These are phyloP conservation scores for Vanilla planifolia DNA, from an alignment of 106 monocot genomes.

Conservation along the genomic window DNA sequence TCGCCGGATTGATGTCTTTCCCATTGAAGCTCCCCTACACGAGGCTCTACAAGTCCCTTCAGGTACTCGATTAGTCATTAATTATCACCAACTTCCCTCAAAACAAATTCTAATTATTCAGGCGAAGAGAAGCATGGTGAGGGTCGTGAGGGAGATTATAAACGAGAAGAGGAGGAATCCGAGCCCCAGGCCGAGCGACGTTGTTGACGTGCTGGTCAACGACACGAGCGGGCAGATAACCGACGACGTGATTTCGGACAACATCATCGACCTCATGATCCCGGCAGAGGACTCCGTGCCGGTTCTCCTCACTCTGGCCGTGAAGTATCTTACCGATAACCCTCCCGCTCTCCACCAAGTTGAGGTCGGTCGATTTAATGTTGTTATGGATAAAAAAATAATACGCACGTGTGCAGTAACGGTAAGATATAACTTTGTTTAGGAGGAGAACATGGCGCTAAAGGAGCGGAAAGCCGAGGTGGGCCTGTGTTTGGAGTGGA, in stretches of 20 bases:
- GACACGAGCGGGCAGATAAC: constrained; percentile 45
- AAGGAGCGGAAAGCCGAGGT: constrained; percentile 22
- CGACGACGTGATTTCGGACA: constrained; percentile 74
- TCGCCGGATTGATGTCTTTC: constrained; percentile 76
- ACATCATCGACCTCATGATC: constrained; percentile 91
- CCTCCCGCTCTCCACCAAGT: constrained; percentile 52
- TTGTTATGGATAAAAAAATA: no score
- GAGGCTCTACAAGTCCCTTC: constrained; percentile 63
- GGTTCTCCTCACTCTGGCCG: constrained; percentile 55
- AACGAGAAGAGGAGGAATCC: constrained; percentile 34
- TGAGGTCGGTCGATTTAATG: constrained; percentile 44
- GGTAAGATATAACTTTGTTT: no score
- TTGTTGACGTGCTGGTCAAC: constrained; percentile 60
- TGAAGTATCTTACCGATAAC: constrained; percentile 74
- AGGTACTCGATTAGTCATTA: constrained; percentile 35
- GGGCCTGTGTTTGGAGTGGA: constrained; percentile 45
- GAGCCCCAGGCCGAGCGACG: constrained; percentile 34
- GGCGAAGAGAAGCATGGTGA: constrained; percentile 61
- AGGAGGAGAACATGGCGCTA: constrained; percentile 79
- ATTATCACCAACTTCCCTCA: no score
- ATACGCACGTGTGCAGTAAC: no score
- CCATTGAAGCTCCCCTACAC: constrained; percentile 73
- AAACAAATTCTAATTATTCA: background rate
- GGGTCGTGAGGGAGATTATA: constrained; percentile 44
- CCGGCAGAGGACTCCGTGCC: constrained; percentile 91